Percentiles rank a stretch among this genome's conserved stretches.
Conservation (phyloP, 495 filamentous ascomycete species). For the Aspergillus carlsbadensis region DNA sequence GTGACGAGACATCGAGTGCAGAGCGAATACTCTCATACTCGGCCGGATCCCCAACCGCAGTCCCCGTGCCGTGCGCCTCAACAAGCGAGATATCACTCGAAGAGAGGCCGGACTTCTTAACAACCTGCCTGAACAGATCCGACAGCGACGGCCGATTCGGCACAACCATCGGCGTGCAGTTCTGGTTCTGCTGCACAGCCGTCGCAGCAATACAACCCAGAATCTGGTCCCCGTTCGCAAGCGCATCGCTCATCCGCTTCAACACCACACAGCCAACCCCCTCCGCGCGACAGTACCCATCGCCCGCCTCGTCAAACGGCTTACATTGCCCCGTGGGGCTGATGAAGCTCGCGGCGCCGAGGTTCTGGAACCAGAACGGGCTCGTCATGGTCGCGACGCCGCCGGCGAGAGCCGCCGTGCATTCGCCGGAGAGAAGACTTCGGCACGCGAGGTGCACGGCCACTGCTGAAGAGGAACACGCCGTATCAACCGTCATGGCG, state of each 20-base stretch:
- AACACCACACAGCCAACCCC: slow-evolving; percentile 36
- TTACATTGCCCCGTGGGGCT: slow-evolving; percentile 15
- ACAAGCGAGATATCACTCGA: slow-evolving; percentile 41
- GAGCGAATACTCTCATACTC: slow-evolving; percentile 17
- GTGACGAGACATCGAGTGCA: not conserved
- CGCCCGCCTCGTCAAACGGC: slow-evolving; percentile 25
- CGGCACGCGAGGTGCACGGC: slow-evolving; percentile 33
- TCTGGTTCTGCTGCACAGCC: slow-evolving; percentile 28
- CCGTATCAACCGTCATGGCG: slow-evolving; percentile 44
- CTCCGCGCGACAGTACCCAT: slow-evolving; percentile 44
- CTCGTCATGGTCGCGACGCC: slow-evolving; percentile 40
- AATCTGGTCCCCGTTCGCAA: slow-evolving; percentile 38
- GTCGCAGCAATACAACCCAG: slow-evolving; percentile 37
- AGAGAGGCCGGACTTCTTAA: slow-evolving; percentile 40
- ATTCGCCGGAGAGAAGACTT: slow-evolving; percentile 29
- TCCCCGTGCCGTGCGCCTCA: slow-evolving; percentile 50
- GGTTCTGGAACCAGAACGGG: slow-evolving; percentile 9
- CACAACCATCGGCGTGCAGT: slow-evolving; percentile 51
- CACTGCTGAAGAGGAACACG: slow-evolving; percentile 39
- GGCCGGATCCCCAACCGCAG: slow-evolving; percentile 37
- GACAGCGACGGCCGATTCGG: slow-evolving; percentile 55
- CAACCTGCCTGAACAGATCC: slow-evolving; percentile 49
- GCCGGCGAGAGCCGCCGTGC: slow-evolving; percentile 29
- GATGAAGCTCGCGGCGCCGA: slow-evolving; percentile 25
- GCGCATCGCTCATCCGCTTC: slow-evolving; percentile 33